Evolutionary conservation across 352 stramenopile species (phyloP), one percentile per base, ranked within the genome.

Genomic region (Pythium vanterpoolii): DNA sequence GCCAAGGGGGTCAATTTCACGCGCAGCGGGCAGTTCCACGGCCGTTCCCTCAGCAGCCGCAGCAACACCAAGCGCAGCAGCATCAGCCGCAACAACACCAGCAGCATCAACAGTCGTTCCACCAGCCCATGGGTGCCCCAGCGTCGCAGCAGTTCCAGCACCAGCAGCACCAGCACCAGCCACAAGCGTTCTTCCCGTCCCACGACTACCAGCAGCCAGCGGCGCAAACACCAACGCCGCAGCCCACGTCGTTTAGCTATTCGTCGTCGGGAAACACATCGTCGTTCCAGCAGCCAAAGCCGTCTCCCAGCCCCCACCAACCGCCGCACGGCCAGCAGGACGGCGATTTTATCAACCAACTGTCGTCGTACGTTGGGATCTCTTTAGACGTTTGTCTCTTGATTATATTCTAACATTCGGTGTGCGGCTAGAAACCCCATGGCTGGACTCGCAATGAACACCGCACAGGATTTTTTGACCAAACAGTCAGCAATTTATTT

Each of bases 381-480:
- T 27, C 26, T 11, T 3, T 40, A 16, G 34, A 18, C 13, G 4
- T 6, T 28, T 47, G 9, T 4, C 21, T 11, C 21, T 24, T 45
- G 46, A 18, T 40, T 27, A 6, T 27, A 26, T 30, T 40, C 46
- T 53, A 9, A 39, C 18, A 13, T 6, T 33, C 24, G 30, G 6
- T 44, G 21, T 10, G 24, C 26, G 5, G 11, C 2, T 56, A 95
- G 86, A 54, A 95, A 95, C 52, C 86, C 86, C 19, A 91, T 95
- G 86, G 86, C 86, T 26, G 86, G 81, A 5, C 64, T 92, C 50
- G 82, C 82, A 38, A 93, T 95, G 83, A 93, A 91, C 64, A 90
- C 76, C 28, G 86, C 83, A 5, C 78, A 89, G 58, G 79, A 91
- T 62, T 90, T 93, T 49, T 62, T 95, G 52, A 71, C 85, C 48